Conservation (phyloP, 108 stramenopile genomes). For the Cyclostephanos tholiformis region DNA sequence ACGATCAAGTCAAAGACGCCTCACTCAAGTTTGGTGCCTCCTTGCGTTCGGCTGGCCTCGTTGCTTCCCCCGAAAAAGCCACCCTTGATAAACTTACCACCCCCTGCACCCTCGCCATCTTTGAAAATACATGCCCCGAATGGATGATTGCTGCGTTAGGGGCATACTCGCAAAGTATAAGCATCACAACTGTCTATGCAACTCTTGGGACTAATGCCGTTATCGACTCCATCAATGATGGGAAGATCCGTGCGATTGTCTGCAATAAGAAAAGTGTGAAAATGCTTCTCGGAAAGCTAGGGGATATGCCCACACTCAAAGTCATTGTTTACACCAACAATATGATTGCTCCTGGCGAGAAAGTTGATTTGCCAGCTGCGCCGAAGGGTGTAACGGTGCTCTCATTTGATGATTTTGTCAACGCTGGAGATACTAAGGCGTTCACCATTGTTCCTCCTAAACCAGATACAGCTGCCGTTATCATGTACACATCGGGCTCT, state of each 20-base stretch:
- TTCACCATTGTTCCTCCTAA: conserved; percentile 75
- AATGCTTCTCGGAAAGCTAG: conserved; percentile 49
- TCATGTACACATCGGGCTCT: conserved; percentile 96
- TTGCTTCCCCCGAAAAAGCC: conserved; percentile 59
- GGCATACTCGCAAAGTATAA: conserved; percentile 76
- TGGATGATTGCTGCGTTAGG: conserved; percentile 90
- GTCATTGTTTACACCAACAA: conserved; percentile 85
- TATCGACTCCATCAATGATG: conserved; percentile 83
- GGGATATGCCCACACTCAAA: conserved; percentile 81
- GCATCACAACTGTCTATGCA: conserved; percentile 89
- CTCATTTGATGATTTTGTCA: conserved; percentile 82
- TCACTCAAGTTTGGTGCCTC: conserved; percentile 84
- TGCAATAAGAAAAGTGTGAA: conserved; percentile 84
- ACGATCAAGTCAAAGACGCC: conserved; percentile 67
- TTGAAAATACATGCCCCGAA: conserved; percentile 89
- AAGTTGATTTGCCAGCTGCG: conserved; percentile 57
- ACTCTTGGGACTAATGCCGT: conserved; percentile 93
- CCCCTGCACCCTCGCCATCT: conserved; percentile 88
- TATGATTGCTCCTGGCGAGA: conserved; percentile 62
- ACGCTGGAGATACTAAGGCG: conserved; percentile 65
- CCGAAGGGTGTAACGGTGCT: conserved; percentile 55
- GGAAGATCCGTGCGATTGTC: conserved; percentile 77
- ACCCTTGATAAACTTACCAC: conserved; percentile 77
- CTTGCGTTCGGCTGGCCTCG: conserved; percentile 65
- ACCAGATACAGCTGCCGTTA: conserved; percentile 83